Base-by-base conservation (phyloP, 73 alveolate species). In the Tetrahymena elliotti region DNA sequence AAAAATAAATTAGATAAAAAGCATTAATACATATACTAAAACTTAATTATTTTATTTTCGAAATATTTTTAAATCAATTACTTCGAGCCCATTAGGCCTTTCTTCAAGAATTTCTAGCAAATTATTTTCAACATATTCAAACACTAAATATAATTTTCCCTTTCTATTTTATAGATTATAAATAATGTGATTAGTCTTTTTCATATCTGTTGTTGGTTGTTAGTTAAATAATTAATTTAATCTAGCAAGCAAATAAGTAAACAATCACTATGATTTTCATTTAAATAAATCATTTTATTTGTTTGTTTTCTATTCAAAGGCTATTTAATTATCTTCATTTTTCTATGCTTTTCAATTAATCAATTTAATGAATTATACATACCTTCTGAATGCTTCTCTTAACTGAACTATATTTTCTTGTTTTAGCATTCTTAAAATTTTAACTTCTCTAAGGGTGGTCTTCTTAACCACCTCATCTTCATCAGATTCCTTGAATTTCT, bases 391-490 rank as follows among this genome's bases (percentile, higher is more conserved):
- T 4, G 99, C 99, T 95, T 99, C 99, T 94, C 98, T 98, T 40
- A 98, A 97, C 47, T 97, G 98, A 41, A 99, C 99, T n/a, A 99
- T 97, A 95, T 98, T 98, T 35, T 96, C 98, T 84, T 99, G 98
- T 38, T 98, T 97, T 22, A 99, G 94, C 97, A 96, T 94, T 93
- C 98, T 96, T 7, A 99, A 96, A 95, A 98, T 97, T 95, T 98
- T 98, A 83, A 99, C 98, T 95, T 99, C 99, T 95, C 99, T 97
- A 94, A 97, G 93, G 94, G 97, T 98, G 52, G 99, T 98, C 94
- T 98, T 98, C 94, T 96, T 97, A 9, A 98, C 98, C 88, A 97
- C 95, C 94, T 99, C 99, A 95, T 98, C 99, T 31, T 99, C 99
- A 31, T 97, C 99, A 8, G 98, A 95, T 93, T 98, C 99, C 94